These are phyloP conservation scores for Calonectria pseudoturangicola DNA, from an alignment of 2,329 filamentous ascomycete species.

Conservation along the genomic window DNA sequence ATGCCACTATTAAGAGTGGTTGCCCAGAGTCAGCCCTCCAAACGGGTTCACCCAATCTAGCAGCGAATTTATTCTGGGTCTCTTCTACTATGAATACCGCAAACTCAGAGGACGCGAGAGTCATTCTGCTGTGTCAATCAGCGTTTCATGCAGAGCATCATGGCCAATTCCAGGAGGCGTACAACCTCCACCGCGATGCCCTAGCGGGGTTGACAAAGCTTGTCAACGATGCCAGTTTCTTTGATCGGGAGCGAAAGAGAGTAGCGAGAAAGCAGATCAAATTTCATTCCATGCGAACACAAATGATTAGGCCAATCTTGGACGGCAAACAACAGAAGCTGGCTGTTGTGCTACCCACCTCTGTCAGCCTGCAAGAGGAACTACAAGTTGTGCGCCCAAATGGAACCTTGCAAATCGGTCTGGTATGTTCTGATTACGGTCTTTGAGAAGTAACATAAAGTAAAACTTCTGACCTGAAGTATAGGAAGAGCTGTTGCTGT, in stretches of 20 bases:
- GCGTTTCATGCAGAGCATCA: constrained; percentile 17
- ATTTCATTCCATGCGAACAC: constrained; percentile 2
- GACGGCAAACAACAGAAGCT: background rate
- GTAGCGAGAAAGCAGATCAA: constrained; percentile 21
- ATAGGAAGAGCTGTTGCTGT: background rate
- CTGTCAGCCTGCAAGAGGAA: constrained; percentile 5
- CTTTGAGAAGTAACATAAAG: no score
- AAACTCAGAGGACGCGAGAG: constrained; percentile 3
- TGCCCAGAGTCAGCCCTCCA: background rate
- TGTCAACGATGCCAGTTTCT: background rate
- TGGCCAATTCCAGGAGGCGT: constrained; percentile 17
- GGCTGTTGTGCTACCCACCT: constrained; percentile 9
- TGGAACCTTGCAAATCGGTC: background rate
- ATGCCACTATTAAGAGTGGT: background rate
- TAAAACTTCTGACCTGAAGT: background rate
- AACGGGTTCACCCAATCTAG: background rate
- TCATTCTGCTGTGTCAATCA: constrained; percentile 17
- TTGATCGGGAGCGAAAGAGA: constrained; percentile 7
- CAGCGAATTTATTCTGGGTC: background rate
- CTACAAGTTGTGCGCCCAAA: background rate
- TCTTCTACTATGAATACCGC: background rate
- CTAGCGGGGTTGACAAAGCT: constrained; percentile 2
- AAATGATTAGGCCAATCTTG: constrained; percentile 6
- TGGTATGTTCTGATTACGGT: background rate
- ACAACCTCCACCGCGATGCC: constrained; percentile 13